Base-by-base conservation (phyloP, 805 yeast genomes). In the Brettanomyces naardenensis region DNA sequence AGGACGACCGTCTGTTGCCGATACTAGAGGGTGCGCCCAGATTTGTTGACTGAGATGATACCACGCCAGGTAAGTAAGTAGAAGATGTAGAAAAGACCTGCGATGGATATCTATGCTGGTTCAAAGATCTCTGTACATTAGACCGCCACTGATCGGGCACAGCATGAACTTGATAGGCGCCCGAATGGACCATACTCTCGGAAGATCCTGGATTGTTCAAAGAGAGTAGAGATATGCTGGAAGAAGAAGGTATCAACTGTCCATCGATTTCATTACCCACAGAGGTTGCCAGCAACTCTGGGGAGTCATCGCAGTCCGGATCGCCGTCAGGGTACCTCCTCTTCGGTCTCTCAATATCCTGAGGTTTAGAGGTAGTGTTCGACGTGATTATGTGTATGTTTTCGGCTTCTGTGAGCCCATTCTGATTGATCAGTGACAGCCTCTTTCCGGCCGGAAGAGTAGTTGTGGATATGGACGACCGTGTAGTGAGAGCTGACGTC, bases 191-290 rank as follows among this genome's bases (percentile, higher is more conserved):
- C 9, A 17, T 28, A 21, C n/a, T 35, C 28, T 26, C 10, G 11
- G 15, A 20, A 5, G 19, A 29, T 18, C 7, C 26, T 7, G 13
- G 17, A n/a, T 14, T 58, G 36, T 51, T 60, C 28, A 62, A 47
- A 1, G 66, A 62, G 6, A 62, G 46, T 14, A 62, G 45, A 6
- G 67, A 57, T 11, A 59, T 60, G 19, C 53, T 54, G 10, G 65
- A 58, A 5, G 65, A 49, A 4, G 66, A 56, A 5, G 65, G 64
- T 11, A 62, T 52, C 17, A 62, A 43, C 15, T 50, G 36, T 2
- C 61, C 61, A 5, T 53, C 59, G 19, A 52, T 40, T n/a, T 55
- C 63, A 6, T 44, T 46, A 4, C 63, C 64, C 4, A 57, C 59
- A 0, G 65, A 60, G 1, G 62, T 54, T 3, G 65, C 66, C 27